Percentiles rank a stretch among this genome's conserved stretches.
Conservation (phyloP, 2,329 filamentous ascomycete species). For the Diaporthe eres region DNA sequence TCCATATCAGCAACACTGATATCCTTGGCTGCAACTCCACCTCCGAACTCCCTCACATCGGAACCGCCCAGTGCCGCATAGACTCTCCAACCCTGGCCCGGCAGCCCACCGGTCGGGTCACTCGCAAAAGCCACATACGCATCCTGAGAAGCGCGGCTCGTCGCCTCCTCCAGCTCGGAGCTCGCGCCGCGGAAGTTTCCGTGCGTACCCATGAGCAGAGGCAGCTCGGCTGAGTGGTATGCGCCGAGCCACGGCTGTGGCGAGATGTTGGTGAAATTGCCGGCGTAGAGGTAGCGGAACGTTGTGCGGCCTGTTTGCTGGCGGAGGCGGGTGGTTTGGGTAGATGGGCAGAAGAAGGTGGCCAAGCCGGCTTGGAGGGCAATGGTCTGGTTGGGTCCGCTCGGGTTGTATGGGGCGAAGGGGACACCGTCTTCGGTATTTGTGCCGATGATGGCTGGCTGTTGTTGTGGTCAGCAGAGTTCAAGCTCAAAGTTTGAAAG, state of each 20-base stretch:
- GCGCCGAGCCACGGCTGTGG: conserved; percentile 38
- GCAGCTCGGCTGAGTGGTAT: conserved; percentile 38
- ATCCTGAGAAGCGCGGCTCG: conserved; percentile 42
- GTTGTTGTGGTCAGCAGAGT: conserved; percentile 39
- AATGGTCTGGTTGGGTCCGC: conserved; percentile 28
- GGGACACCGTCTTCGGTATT: conserved; percentile 32
- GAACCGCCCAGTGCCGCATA: not conserved
- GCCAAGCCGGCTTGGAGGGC: conserved; percentile 28
- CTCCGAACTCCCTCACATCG: conserved; percentile 10
- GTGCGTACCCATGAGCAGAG: conserved; percentile 36
- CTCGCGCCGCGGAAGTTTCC: conserved; percentile 25
- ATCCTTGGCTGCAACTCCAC: conserved; percentile 2
- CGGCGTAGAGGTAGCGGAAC: conserved; percentile 39
- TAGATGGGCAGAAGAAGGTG: conserved; percentile 17
- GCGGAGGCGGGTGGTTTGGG: conserved; percentile 35
- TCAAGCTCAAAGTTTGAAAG: not conserved
- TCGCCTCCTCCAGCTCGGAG: conserved; percentile 33
- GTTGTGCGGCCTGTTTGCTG: conserved; percentile 31
- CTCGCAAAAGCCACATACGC: conserved; percentile 43
- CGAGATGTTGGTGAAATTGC: conserved; percentile 39
- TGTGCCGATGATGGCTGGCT: conserved; percentile 33
- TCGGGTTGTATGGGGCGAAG: conserved; percentile 26
- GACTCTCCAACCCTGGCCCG: conserved; percentile 46
- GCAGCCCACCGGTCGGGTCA: conserved; percentile 60
- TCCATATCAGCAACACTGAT: conserved; percentile 17